Evolutionary conservation across 1,139 yeast genomes (phyloP).

Genomic region (Protomyces macrosporus): DNA sequence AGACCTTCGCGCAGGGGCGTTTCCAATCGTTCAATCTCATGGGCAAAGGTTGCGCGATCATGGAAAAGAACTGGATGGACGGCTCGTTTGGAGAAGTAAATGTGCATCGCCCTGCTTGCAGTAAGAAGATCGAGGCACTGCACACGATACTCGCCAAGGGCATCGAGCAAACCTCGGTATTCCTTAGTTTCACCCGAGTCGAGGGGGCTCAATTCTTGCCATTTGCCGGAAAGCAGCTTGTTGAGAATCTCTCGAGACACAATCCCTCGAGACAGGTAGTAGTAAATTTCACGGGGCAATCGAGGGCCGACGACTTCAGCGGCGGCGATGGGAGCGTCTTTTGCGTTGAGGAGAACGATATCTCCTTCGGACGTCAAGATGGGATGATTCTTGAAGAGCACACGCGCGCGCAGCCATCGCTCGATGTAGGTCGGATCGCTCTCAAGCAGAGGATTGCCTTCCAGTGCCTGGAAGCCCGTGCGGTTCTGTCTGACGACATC

Average conservation of each 20-base stretch:
- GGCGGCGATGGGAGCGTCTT: slow-evolving; percentile 62
- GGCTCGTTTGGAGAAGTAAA: slow-evolving; percentile 65
- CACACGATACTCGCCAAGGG: slow-evolving; percentile 51
- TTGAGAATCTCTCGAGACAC: slow-evolving; percentile 62
- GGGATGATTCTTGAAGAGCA: slow-evolving; percentile 58
- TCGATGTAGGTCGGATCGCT: slow-evolving; percentile 37
- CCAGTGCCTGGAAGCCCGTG: slow-evolving; percentile 41
- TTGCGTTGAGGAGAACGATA: slow-evolving; percentile 52
- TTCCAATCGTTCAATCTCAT: slow-evolving; percentile 18
- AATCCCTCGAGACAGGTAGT: slow-evolving; percentile 75
- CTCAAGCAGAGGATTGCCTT: slow-evolving; percentile 35
- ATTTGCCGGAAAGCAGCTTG: slow-evolving; percentile 60
- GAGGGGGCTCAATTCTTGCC: slow-evolving; percentile 61
- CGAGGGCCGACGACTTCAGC: slow-evolving; percentile 81
- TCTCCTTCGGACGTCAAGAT: slow-evolving; percentile 63
- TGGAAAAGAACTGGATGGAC: slow-evolving; percentile 7
- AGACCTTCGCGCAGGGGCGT: slow-evolving; percentile 43
- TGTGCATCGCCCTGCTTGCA: slow-evolving; percentile 60
- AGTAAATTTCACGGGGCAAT: slow-evolving; percentile 78
- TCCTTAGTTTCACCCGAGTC: slow-evolving; percentile 50
- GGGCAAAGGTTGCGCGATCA: slow-evolving; percentile 12
- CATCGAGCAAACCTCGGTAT: slow-evolving; percentile 54
- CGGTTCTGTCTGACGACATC: slow-evolving; percentile 47
- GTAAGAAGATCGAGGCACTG: slow-evolving; percentile 57
- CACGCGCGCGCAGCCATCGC: slow-evolving; percentile 41